Evolutionary conservation across 2,329 filamentous ascomycete species (phyloP).

Genomic region (Ophiosphaerella narmari): DNA sequence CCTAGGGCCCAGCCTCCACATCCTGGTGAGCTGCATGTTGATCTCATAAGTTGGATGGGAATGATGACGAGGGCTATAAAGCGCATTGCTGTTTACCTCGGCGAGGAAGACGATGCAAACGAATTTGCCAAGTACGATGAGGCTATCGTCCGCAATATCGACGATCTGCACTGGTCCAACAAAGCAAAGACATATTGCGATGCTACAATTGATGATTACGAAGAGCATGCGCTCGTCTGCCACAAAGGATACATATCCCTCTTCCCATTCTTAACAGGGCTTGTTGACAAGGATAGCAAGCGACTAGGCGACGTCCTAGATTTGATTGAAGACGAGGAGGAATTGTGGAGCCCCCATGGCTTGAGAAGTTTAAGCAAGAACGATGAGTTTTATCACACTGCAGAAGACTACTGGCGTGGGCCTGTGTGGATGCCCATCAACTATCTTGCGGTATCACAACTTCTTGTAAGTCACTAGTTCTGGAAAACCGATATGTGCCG

Average conservation of each 20-base stretch:
- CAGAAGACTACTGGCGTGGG: conserved; percentile 96
- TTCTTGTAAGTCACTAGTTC: conserved; percentile 57
- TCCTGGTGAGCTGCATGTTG: conserved; percentile 92
- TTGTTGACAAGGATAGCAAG: conserved; percentile 74
- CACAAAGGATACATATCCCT: conserved; percentile 96
- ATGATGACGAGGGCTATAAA: conserved; percentile 88
- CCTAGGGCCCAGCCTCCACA: conserved; percentile 91
- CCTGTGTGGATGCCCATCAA: conserved; percentile 98
- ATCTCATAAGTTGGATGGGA: conserved; percentile 96
- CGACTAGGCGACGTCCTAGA: conserved; percentile 76
- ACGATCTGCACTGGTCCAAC: conserved; percentile 91
- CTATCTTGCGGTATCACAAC: conserved; percentile 80
- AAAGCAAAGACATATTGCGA: conserved; percentile 86
- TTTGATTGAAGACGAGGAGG: conserved; percentile 76
- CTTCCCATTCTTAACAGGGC: conserved; percentile 86
- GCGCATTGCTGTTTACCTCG: conserved; percentile 77
- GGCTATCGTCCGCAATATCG: conserved; percentile 82
- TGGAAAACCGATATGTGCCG: background rate
- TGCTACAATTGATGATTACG: conserved; percentile 91
- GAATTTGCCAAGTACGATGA: conserved; percentile 73
- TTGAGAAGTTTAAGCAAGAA: conserved; percentile 85
- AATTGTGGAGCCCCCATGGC: conserved; percentile 90
- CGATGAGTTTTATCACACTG: conserved; percentile 82
- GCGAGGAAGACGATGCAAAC: conserved; percentile 73
- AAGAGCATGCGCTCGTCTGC: conserved; percentile 87